A percentile compares a stretch with the other conserved stretches of the same genome.
Evolutionary conservation across 768 basidiomycete species (phyloP).

Genomic region (Tricholoma hemisulphureum): DNA sequence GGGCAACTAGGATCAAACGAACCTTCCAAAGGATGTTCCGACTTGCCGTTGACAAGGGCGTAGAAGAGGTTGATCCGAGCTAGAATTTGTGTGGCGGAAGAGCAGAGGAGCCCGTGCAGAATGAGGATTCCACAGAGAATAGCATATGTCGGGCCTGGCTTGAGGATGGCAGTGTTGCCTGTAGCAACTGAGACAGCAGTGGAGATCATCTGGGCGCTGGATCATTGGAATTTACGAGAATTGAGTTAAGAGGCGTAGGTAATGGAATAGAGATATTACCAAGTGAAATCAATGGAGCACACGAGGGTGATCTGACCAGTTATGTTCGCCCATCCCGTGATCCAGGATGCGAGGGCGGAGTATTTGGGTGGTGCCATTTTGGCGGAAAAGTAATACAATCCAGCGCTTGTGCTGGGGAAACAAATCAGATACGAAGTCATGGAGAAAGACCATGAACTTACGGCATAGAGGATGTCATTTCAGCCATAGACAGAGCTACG

Average conservation of each 20-base stretch:
- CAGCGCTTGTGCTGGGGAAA: conserved; percentile 63
- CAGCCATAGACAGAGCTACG: conserved; percentile 71
- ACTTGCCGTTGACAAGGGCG: conserved; percentile 60
- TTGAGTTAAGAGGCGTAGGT: no score
- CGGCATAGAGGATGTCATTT: conserved; percentile 75
- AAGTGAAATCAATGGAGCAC: conserved; percentile 74
- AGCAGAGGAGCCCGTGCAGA: conserved; percentile 70
- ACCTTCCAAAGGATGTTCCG: background rate
- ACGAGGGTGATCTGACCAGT: conserved; percentile 46
- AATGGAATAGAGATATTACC: no score
- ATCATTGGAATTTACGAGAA: background rate
- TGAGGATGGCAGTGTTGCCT: conserved; percentile 50
- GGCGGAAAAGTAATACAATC: conserved; percentile 76
- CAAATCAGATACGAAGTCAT: background rate
- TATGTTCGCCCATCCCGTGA: conserved; percentile 38
- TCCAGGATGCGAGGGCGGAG: conserved; percentile 63
- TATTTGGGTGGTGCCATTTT: conserved; percentile 65
- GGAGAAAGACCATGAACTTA: conserved; percentile 32
- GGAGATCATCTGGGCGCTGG: conserved; percentile 71
- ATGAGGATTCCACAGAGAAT: conserved; percentile 63
- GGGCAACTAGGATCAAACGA: conserved; percentile 47
- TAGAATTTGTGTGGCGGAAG: conserved; percentile 61
- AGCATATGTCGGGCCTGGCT: conserved; percentile 62
- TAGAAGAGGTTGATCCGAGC: conserved; percentile 72
- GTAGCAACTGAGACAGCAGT: conserved; percentile 64